Evolutionary conservation across 2,329 filamentous ascomycete genomes (phyloP).

Genomic region (Cadophora sp.): DNA sequence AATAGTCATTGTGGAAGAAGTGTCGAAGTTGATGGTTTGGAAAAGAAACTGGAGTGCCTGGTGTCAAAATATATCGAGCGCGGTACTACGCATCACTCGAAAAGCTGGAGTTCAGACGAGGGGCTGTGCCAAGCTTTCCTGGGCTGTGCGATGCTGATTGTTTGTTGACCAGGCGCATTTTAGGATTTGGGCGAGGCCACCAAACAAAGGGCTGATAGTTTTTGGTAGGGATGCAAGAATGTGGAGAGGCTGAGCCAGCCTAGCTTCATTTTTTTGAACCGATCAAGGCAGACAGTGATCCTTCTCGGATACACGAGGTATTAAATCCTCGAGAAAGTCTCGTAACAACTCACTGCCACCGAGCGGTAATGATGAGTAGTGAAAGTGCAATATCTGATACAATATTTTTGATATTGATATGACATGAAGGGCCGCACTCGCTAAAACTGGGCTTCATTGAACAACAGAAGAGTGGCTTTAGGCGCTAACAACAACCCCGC

Average conservation of each 20-base stretch:
- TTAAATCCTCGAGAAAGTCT: not conserved
- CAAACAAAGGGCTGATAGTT: not conserved
- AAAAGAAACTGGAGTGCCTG: too few species aligned
- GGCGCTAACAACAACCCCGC: too few species aligned
- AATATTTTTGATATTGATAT: not conserved
- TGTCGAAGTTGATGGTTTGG: not conserved
- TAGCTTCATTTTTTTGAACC: not conserved
- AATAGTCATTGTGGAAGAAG: not conserved
- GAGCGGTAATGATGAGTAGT: not conserved
- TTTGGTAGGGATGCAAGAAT: not conserved
- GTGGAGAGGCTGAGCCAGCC: slow-evolving; percentile 11
- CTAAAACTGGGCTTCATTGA: too few species aligned
- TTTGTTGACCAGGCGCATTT: not conserved
- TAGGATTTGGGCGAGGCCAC: not conserved
- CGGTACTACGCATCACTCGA: not conserved
- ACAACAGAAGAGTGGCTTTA: too few species aligned
- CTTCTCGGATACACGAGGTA: not conserved
- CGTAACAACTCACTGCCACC: not conserved
- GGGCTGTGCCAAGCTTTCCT: not conserved
- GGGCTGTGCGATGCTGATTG: not conserved
- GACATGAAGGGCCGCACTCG: too few species aligned
- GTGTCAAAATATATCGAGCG: not conserved
- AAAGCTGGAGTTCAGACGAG: not conserved
- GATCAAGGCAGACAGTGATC: not conserved
- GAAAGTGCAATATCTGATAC: not conserved